Evolutionary conservation across 2,329 filamentous ascomycete species (phyloP).

Genomic region (Leptographium lundbergii): DNA sequence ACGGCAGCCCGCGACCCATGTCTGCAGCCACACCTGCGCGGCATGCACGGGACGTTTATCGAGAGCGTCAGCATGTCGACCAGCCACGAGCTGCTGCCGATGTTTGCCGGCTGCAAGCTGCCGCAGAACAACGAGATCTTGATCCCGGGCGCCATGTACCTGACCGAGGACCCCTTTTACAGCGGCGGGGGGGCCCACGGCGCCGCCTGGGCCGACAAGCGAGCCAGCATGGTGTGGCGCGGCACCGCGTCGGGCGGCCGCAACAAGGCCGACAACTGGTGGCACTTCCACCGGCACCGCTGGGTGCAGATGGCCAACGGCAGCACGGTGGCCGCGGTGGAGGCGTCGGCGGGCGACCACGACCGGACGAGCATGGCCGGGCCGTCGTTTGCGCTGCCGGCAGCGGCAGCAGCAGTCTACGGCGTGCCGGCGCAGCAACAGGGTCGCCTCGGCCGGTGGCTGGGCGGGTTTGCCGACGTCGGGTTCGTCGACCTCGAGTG

Average conservation of each 20-base stretch:
- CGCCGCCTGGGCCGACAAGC: constrained; percentile 16
- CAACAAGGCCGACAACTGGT: constrained; percentile 44
- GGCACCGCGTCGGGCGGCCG: constrained; percentile 51
- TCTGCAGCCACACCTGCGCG: constrained; percentile 34
- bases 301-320: constrained; percentile 57
- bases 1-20: constrained; percentile 41
- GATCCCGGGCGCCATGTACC: constrained; percentile 51
- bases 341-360: too few relatives aligned
- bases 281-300: constrained; percentile 57
- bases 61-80: constrained; percentile 35
- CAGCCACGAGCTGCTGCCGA: constrained; percentile 38
- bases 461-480: constrained; percentile 26
- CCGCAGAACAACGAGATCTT: constrained; percentile 48
- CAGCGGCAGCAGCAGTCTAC: constrained; percentile 35
- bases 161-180: constrained; percentile 44
- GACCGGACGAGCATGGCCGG: too few relatives aligned
- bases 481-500: constrained; percentile 32
- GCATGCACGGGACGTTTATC: constrained; percentile 40
- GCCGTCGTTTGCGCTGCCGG: constrained; percentile 25
- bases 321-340: constrained; percentile 37
- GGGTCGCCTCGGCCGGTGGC: constrained; percentile 25
- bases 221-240: constrained; percentile 41
- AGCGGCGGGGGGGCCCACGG: constrained; percentile 43
- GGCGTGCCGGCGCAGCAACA: constrained; percentile 23
- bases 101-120: constrained; percentile 48